A percentile compares a stretch with the other conserved stretches of the same genome.
phyloP scores from a whole-genome alignment of 176 grass and related monocot species.

The Carex littledalei region DNA sequence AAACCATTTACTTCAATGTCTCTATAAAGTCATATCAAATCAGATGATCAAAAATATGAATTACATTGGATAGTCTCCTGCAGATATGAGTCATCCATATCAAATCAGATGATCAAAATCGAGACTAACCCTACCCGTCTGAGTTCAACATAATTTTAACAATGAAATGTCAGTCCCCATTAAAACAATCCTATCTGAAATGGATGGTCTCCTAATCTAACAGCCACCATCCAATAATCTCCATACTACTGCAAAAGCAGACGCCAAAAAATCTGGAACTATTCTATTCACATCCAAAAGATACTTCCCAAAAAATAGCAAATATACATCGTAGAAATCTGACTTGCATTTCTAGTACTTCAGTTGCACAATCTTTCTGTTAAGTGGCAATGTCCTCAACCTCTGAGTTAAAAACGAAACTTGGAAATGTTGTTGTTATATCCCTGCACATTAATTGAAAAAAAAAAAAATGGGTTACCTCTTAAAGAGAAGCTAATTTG shows the following conservation, averaged over 20 bases:
- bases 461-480: background rate
- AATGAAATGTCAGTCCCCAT: background rate
- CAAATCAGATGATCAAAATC: background rate
- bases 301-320: background rate
- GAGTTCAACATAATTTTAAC: background rate
- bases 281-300: background rate
- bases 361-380: constrained; percentile 8
- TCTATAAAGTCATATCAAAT: too few relatives aligned
- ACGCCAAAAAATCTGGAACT: background rate
- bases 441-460: constrained; percentile 44
- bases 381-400: constrained; percentile 75
- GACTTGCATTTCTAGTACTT: background rate
- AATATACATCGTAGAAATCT: background rate
- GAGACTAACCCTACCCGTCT: background rate
- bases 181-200: background rate
- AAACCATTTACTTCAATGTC: too few relatives aligned
- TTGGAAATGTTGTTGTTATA: constrained; percentile 99
- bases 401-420: constrained; percentile 86
- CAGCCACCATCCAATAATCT: background rate
- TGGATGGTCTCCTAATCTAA: background rate
- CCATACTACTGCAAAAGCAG: background rate
- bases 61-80: background rate
- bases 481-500: background rate
- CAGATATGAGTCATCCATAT: background rate
- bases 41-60: background rate